phyloP scores from a whole-genome alignment of 306 rosid genomes.

The Adenanthera pavonina region DNA sequence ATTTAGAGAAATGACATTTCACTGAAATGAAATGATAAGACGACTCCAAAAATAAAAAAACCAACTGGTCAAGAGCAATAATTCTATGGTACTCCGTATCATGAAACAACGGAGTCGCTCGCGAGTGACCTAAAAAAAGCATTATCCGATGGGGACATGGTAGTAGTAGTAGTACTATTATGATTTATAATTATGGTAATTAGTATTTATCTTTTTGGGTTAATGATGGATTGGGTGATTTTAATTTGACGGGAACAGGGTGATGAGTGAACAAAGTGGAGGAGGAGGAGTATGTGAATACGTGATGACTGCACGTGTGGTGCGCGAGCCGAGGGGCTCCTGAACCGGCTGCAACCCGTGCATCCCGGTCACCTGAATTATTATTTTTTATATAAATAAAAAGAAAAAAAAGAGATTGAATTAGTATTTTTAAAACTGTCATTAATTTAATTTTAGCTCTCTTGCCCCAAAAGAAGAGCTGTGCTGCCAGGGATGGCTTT shows the following conservation, averaged over 20 bases:
- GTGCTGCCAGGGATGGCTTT: constrained; percentile 51
- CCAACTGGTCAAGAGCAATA: not conserved
- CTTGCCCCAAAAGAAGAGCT: constrained; percentile 53
- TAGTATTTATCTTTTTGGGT: not conserved
- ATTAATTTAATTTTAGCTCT: constrained; percentile 37
- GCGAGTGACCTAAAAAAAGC: not conserved
- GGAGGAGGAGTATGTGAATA: not conserved
- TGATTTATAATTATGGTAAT: not conserved
- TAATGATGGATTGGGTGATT: constrained; percentile 24
- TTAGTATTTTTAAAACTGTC: not conserved
- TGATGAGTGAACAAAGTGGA: constrained; percentile 32
- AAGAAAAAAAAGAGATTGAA: not conserved
- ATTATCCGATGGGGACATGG: not conserved
- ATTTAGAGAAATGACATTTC: constrained; percentile 11
- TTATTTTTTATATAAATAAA: not conserved
- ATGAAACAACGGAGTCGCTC: not conserved
- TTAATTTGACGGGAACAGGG: constrained; percentile 20
- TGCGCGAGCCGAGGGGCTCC: constrained; percentile 55
- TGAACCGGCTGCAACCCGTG: constrained; percentile 56
- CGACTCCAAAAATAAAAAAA: not conserved
- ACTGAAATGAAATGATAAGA: not conserved
- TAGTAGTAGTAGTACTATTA: not conserved
- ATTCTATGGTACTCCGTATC: too few relatives aligned
- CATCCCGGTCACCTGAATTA: constrained; percentile 48
- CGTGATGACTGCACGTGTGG: constrained; percentile 64